phyloP scores from a whole-genome alignment of 257 asterid genomes.

The Vinca minor region DNA sequence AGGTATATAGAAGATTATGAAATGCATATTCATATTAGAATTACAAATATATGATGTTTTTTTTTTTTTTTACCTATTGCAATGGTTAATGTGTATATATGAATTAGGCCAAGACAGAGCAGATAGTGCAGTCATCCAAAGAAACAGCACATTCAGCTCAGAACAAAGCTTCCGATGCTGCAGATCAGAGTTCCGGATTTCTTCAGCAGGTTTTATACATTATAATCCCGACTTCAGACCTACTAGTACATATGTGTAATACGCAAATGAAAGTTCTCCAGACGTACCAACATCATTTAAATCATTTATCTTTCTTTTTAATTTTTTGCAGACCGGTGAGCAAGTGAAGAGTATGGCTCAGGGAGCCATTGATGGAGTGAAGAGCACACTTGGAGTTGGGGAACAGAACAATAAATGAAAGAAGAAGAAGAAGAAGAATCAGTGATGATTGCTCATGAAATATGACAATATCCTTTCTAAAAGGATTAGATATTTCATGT shows the following conservation, averaged over 20 bases:
- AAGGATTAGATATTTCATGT: no score
- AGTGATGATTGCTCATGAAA: no score
- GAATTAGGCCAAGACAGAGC: constrained; percentile 6
- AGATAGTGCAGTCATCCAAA: neutral
- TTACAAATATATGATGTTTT: no score
- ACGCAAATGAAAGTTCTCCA: no score
- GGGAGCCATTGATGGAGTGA: constrained; percentile 64
- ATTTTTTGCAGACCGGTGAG: constrained; percentile 45
- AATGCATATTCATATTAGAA: no score
- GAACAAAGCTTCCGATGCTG: neutral
- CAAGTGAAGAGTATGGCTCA: constrained; percentile 52
- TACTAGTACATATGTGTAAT: neutral
- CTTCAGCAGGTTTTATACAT: neutral
- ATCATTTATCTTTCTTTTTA: neutral
- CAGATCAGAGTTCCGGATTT: neutral
- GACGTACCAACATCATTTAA: neutral
- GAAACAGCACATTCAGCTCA: neutral
- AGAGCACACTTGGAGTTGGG: constrained; percentile 65
- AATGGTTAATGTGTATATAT: neutral
- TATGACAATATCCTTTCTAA: no score
- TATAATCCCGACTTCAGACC: no score
- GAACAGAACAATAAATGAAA: constrained; percentile 43
- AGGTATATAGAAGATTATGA: no score
- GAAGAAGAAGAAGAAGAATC: no score
- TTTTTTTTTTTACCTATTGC: no score